These are phyloP conservation scores for Globisporangium perplexum DNA, from an alignment of 352 stramenopile genomes.

Conservation along the genomic window DNA sequence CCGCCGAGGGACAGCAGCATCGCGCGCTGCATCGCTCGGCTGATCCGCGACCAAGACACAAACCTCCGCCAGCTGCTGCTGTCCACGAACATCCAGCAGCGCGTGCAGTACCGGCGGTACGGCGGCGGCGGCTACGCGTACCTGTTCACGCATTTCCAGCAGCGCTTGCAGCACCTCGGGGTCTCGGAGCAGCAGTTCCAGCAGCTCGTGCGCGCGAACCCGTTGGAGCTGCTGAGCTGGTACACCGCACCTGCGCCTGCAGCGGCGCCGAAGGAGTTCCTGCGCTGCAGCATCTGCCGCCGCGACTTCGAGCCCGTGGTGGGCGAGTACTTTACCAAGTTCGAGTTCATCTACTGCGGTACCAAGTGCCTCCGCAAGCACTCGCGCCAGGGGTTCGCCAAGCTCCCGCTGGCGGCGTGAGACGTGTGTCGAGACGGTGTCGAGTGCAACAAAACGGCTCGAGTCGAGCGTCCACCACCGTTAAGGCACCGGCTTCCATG, in stretches of 20 bases:
- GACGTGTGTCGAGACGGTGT: background rate
- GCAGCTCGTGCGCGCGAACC: constrained; percentile 35
- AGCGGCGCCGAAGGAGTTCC: constrained; percentile 60
- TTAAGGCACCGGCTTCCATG: too few relatives aligned
- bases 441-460: background rate
- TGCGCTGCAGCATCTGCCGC: constrained; percentile 70
- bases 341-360: constrained; percentile 74
- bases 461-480: too few relatives aligned
- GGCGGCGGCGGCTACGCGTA: constrained; percentile 67
- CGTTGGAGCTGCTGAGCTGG: constrained; percentile 48
- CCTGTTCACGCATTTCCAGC: constrained; percentile 44
- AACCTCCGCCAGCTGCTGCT: constrained; percentile 38
- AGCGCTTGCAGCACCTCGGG: constrained; percentile 22
- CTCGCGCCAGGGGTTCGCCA: constrained; percentile 44
- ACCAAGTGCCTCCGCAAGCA: constrained; percentile 81
- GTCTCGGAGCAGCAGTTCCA: constrained; percentile 35
- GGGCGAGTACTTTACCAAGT: constrained; percentile 86
- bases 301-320: constrained; percentile 78
- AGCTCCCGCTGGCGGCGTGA: constrained; percentile 3
- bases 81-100: constrained; percentile 58
- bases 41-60: constrained; percentile 20
- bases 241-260: constrained; percentile 51
- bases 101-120: constrained; percentile 64
- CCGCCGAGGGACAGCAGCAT: constrained; percentile 42
- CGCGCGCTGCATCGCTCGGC: constrained; percentile 21